phyloP scores from a whole-genome alignment of 164 flowering plant genomes.

The Aristolochia fimbriata region DNA sequence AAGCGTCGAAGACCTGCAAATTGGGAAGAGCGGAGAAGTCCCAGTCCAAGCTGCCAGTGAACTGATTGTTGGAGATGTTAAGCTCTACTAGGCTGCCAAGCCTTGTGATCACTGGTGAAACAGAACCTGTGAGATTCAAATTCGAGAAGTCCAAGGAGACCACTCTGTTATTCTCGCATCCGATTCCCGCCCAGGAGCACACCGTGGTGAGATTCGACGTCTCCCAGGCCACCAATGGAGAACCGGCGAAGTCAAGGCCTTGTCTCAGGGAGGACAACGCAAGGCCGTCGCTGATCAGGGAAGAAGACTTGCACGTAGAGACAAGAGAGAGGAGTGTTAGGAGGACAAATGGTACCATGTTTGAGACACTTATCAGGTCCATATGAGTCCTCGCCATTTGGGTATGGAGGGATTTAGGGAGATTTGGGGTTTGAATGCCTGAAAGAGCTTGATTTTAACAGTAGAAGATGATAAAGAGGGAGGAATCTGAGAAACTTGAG shows the following conservation, averaged over 20 bases:
- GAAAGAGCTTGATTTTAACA: slow-evolving; percentile 15
- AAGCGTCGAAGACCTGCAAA: slow-evolving; percentile 67
- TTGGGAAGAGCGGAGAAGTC: slow-evolving; percentile 42
- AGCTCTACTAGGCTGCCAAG: slow-evolving; percentile 48
- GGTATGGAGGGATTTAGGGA: slow-evolving; percentile 23
- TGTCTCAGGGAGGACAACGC: slow-evolving; percentile 45
- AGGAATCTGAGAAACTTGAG: slow-evolving; percentile 50
- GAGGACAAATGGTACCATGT: slow-evolving; percentile 30
- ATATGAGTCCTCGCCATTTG: slow-evolving; percentile 12
- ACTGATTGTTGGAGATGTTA: slow-evolving; percentile 72
- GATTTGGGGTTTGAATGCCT: slow-evolving; percentile 23
- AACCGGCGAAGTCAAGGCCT: slow-evolving; percentile 36
- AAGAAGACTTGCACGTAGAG: slow-evolving; percentile 22
- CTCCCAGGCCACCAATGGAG: slow-evolving; percentile 40
- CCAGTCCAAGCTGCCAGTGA: slow-evolving; percentile 69
- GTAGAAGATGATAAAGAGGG: slow-evolving; percentile 28
- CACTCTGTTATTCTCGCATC: slow-evolving; percentile 43
- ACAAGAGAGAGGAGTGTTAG: slow-evolving; percentile 41
- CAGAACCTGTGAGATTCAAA: slow-evolving; percentile 48
- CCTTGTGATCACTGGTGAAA: slow-evolving; percentile 34
- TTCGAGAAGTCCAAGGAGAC: slow-evolving; percentile 51
- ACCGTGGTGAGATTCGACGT: slow-evolving; percentile 40
- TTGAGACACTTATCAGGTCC: slow-evolving; percentile 10
- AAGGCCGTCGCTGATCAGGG: slow-evolving; percentile 45
- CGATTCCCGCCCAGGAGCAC: slow-evolving; percentile 75